Base-by-base conservation (phyloP, 2,329 filamentous ascomycete genomes). In the Penicillium sp. region DNA sequence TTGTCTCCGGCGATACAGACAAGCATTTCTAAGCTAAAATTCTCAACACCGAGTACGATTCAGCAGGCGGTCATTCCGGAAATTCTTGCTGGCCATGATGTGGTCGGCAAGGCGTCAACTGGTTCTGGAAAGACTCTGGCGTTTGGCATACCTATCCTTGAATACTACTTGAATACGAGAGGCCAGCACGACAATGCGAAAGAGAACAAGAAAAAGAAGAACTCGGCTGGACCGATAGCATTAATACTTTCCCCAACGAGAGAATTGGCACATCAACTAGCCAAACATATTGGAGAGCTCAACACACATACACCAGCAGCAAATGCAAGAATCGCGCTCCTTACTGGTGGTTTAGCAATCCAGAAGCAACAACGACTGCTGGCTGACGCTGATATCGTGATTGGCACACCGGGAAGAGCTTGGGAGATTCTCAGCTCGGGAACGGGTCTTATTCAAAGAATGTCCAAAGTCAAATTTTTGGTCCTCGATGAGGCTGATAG, bases 81-180 rank as follows among this genome's bases (percentile, higher is more conserved):
- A 53, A 89, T 97, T 47, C 70, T 93, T 20, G 83, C 84, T 5
- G 93, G 93, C 0, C 89, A 90, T 68, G 93, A 99, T 72, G 88
- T 97, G 16, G 89, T 99, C 61, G 94, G 94, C 43, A 99, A 99
- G 75, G 94, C 94, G 1, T 88, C 93, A 11, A 99, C 94, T 0
- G 94, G 94, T 62, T 97, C 94, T 14, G 94, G 94, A 64, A 99
- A 99, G 75, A 99, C 94, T 0, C 78, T 99, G 46, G 93, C 94
- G 0, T 99, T 96, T 71, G 91, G 88, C 1, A 91, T 99, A 60
- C 94, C 94, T 0, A 94, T 99, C 56, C 79, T 97, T 9, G 92
- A 99, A 71, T 81, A 83, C 55, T 97, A 88, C 79, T 74, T 99
- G 6, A 81, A 83, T 59, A 68, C 68, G 56, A 71, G 70, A 53